phyloP scores from a whole-genome alignment of 495 filamentous ascomycete species.

The Darksidea phi region DNA sequence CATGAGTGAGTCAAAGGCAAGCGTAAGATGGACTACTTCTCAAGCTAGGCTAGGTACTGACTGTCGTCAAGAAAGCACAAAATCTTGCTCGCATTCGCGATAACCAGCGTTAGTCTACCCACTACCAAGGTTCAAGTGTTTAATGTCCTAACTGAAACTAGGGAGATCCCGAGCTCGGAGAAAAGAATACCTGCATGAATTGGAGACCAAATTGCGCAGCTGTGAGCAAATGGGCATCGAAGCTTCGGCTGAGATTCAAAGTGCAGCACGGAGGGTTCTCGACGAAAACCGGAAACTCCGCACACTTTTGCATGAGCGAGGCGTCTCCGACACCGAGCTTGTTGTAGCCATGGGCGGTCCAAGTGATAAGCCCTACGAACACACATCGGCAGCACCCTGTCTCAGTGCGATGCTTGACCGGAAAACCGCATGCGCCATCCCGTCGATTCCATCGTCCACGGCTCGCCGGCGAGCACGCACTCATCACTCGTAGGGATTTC shows the following conservation, averaged over 20 bases:
- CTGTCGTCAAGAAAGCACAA: conserved; percentile 36
- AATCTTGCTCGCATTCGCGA: conserved; percentile 64
- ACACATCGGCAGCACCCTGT: conserved; percentile 20
- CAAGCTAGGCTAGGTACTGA: background rate
- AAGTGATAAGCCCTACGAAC: conserved; percentile 20
- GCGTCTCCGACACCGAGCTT: conserved; percentile 49
- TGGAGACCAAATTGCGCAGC: conserved; percentile 63
- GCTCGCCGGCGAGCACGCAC: background rate
- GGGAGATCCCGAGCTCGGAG: conserved; percentile 67
- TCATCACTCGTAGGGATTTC: background rate
- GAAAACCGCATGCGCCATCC: conserved; percentile 28
- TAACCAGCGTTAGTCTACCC: conserved; percentile 60
- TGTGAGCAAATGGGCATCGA: conserved; percentile 59
- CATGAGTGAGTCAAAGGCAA: conserved; percentile 29
- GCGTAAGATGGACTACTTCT: conserved; percentile 8
- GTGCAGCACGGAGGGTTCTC: conserved; percentile 60
- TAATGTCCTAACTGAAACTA: background rate
- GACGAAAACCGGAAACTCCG: conserved; percentile 63
- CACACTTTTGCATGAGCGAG: conserved; percentile 48
- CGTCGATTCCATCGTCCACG: background rate
- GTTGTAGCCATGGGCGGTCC: conserved; percentile 32
- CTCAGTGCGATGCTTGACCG: conserved; percentile 35
- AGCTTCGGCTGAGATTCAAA: conserved; percentile 61
- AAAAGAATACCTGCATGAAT: conserved; percentile 70
- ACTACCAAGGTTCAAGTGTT: background rate